Evolutionary conservation across 1,284 basidiomycete genomes (phyloP).

Genomic region (Ganoderma sinense): DNA sequence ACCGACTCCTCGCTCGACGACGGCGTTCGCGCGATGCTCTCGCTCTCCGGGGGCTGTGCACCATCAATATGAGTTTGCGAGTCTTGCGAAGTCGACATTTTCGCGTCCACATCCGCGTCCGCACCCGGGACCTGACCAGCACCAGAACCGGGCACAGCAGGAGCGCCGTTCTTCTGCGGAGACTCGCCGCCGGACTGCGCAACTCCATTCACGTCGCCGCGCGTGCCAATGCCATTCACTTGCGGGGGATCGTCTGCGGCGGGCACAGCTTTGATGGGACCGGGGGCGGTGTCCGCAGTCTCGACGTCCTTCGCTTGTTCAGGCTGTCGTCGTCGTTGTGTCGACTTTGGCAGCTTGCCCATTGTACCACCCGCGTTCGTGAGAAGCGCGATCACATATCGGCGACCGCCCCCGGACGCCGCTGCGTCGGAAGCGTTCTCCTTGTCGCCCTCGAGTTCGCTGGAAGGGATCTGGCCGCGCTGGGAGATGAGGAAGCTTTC

Average conservation of each 20-base stretch:
- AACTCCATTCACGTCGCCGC: neutral
- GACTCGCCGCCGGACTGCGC: neutral
- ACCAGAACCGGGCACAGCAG: neutral
- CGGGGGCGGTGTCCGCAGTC: neutral
- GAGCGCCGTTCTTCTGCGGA: neutral
- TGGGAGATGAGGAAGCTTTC: conserved; percentile 42
- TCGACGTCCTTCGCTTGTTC: neutral
- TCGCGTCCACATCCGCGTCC: neutral
- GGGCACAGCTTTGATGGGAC: neutral
- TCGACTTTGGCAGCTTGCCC: conserved; percentile 17
- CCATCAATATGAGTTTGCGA: neutral
- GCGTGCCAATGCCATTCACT: neutral
- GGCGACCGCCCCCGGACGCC: conserved; percentile 9
- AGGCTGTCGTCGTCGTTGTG: neutral
- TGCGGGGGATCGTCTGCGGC: neutral
- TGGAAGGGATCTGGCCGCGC: conserved; percentile 28
- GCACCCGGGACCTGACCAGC: too few relatives aligned
- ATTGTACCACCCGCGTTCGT: conserved; percentile 27
- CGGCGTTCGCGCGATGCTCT: conserved; percentile 1
- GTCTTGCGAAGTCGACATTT: neutral
- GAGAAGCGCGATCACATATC: conserved; percentile 35
- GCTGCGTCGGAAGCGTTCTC: conserved; percentile 31
- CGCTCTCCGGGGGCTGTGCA: neutral
- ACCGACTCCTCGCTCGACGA: conserved; percentile 23
- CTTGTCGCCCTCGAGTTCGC: conserved; percentile 31